A percentile compares a stretch with the other conserved stretches of the same genome.
Evolutionary conservation across 768 basidiomycete genomes (phyloP).

Genomic region (Kwoniella europaea): DNA sequence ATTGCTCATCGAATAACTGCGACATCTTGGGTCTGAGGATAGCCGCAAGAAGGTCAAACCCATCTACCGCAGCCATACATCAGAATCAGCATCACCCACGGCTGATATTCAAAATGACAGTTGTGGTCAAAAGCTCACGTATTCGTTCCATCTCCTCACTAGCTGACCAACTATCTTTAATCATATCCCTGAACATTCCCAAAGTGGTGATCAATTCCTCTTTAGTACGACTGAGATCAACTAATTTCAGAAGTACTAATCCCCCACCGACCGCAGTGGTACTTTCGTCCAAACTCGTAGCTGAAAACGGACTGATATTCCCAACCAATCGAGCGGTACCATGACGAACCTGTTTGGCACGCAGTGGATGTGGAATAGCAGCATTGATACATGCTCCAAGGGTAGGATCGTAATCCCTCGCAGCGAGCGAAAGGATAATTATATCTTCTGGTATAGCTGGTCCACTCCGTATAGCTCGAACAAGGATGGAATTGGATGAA

Average conservation of each 20-base stretch:
- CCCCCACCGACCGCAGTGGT: slow-evolving; percentile 85
- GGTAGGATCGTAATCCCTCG: slow-evolving; percentile 29
- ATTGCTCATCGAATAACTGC: slow-evolving; percentile 74
- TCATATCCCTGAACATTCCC: slow-evolving; percentile 73
- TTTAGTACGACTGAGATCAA: slow-evolving; percentile 77
- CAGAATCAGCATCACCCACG: background rate
- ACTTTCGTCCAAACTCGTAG: slow-evolving; percentile 67
- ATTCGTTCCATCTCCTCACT: slow-evolving; percentile 92
- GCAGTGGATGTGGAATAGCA: slow-evolving; percentile 40
- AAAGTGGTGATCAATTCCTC: slow-evolving; percentile 78
- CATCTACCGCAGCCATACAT: slow-evolving; percentile 63
- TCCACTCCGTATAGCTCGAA: slow-evolving; percentile 52
- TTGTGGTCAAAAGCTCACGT: slow-evolving; percentile 62
- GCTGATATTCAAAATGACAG: no score
- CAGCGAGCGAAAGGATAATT: slow-evolving; percentile 44
- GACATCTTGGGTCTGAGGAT: slow-evolving; percentile 72
- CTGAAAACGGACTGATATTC: slow-evolving; percentile 30
- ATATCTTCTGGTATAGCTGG: slow-evolving; percentile 49
- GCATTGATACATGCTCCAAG: slow-evolving; percentile 38
- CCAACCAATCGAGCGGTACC: slow-evolving; percentile 38
- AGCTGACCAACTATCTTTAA: slow-evolving; percentile 87
- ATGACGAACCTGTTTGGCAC: slow-evolving; percentile 38
- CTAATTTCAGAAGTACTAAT: slow-evolving; percentile 71
- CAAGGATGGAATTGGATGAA: slow-evolving; percentile 48
- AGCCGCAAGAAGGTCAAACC: slow-evolving; percentile 82